phyloP scores from a whole-genome alignment of 2,329 filamentous ascomycete species.

The Fusarium sp. region DNA sequence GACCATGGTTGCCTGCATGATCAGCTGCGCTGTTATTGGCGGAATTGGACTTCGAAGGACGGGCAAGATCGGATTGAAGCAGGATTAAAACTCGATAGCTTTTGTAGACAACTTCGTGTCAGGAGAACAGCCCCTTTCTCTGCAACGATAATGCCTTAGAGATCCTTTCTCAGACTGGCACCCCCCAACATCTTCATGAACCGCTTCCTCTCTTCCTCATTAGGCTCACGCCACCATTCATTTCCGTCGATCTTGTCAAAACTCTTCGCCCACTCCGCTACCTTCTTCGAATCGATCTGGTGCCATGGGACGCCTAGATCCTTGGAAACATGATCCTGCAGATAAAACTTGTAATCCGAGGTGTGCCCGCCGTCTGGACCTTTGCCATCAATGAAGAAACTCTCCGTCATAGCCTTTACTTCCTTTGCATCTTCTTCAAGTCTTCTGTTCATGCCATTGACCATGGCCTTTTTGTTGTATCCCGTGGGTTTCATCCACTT shows the following conservation, averaged over 20 bases:
- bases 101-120: background rate
- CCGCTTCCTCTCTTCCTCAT: conserved; percentile 26
- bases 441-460: conserved; percentile 20
- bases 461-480: conserved; percentile 24
- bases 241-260: conserved; percentile 20
- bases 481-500: conserved; percentile 32
- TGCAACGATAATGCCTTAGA: background rate
- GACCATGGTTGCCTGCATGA: conserved; percentile 64
- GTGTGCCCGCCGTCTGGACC: background rate
- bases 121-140: background rate
- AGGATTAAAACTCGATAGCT: conserved; percentile 47
- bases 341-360: background rate
- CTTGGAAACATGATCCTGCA: conserved; percentile 40
- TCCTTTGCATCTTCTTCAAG: background rate
- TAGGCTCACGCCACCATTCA: conserved; percentile 34
- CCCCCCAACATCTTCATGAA: conserved; percentile 17
- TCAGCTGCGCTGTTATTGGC: conserved; percentile 58
- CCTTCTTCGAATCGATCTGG: conserved; percentile 24
- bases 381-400: conserved; percentile 29
- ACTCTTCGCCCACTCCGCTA: conserved; percentile 25
- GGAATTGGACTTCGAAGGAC: conserved; percentile 59
- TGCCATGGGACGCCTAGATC: conserved; percentile 33
- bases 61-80: conserved; percentile 64
- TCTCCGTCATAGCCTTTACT: background rate
- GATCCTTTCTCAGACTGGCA: conserved; percentile 22